Evolutionary conservation across 805 yeast species (phyloP).

Genomic region (Zygoascus flipseniorum): DNA sequence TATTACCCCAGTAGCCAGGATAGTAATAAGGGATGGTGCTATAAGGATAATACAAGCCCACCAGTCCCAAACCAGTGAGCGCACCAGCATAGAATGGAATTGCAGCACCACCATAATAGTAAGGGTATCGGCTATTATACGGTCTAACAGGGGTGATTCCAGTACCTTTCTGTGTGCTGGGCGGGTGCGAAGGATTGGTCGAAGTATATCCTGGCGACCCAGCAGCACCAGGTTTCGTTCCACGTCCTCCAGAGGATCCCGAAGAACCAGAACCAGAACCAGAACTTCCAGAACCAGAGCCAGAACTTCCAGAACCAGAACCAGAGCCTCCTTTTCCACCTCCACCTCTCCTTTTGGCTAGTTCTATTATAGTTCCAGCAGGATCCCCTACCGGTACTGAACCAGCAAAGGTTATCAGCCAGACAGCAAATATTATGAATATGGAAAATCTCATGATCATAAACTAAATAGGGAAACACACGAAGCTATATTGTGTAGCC

Average conservation of each 20-base stretch:
- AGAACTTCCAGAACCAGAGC: slow-evolving; percentile 2
- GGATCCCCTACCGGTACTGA: background rate
- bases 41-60: background rate
- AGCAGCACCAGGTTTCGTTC: background rate
- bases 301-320: background rate
- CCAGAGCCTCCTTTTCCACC: slow-evolving; percentile 5
- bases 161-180: background rate
- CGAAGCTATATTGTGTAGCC: too few relatives aligned
- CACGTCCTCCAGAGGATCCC: background rate
- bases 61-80: slow-evolving; percentile 2
- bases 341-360: background rate
- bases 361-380: background rate
- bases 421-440: background rate
- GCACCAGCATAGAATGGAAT: slow-evolving; percentile 9
- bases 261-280: slow-evolving; percentile 4
- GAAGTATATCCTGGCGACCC: background rate
- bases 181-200: background rate
- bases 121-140: background rate
- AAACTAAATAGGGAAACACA: background rate
- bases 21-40: background rate
- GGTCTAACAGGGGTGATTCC: background rate
- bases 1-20: slow-evolving; percentile 9
- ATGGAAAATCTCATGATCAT: background rate
- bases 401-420: background rate
- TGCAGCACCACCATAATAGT: slow-evolving; percentile 10